These are phyloP conservation scores for Perilla frutescens DNA, from an alignment of 257 asterid species.

Conservation along the genomic window DNA sequence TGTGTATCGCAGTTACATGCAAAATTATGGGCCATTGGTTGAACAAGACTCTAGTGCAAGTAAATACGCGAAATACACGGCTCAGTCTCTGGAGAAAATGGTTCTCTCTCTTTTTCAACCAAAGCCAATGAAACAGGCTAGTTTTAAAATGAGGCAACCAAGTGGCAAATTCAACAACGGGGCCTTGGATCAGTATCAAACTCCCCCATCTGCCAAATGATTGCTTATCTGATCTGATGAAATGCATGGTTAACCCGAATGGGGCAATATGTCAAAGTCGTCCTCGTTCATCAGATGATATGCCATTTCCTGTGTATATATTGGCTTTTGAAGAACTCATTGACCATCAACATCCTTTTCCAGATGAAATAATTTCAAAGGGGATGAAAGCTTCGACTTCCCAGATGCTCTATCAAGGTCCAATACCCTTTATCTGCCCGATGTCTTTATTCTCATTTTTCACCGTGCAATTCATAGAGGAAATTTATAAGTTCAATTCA, in stretches of 20 bases:
- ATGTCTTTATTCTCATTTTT: not conserved
- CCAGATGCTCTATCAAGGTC: not conserved
- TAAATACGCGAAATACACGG: slow-evolving; percentile 79
- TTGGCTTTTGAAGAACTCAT: not conserved
- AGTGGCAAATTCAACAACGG: slow-evolving; percentile 69
- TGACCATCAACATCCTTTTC: not conserved
- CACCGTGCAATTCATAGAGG: slow-evolving; percentile 24
- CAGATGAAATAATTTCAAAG: not conserved
- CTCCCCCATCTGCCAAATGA: slow-evolving; percentile 55
- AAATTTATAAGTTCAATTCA: slow-evolving; percentile 19
- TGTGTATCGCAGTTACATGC: slow-evolving; percentile 93
- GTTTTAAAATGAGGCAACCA: slow-evolving; percentile 67
- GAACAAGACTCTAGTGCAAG: slow-evolving; percentile 80
- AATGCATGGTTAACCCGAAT: not conserved
- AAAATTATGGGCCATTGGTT: slow-evolving; percentile 87
- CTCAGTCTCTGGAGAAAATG: slow-evolving; percentile 77
- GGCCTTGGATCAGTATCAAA: slow-evolving; percentile 49
- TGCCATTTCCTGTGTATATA: slow-evolving; percentile 27
- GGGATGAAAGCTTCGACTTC: not conserved
- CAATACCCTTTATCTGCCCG: too few relatives aligned
- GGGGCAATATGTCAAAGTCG: not conserved
- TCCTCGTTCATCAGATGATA: not conserved
- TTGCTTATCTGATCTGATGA: slow-evolving; percentile 1
- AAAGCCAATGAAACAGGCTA: slow-evolving; percentile 67
- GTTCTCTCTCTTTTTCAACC: slow-evolving; percentile 71